Evolutionary conservation across 1,139 yeast species (phyloP), one percentile per base, ranked within the genome.

Genomic region (Geotrichum fermentans): DNA sequence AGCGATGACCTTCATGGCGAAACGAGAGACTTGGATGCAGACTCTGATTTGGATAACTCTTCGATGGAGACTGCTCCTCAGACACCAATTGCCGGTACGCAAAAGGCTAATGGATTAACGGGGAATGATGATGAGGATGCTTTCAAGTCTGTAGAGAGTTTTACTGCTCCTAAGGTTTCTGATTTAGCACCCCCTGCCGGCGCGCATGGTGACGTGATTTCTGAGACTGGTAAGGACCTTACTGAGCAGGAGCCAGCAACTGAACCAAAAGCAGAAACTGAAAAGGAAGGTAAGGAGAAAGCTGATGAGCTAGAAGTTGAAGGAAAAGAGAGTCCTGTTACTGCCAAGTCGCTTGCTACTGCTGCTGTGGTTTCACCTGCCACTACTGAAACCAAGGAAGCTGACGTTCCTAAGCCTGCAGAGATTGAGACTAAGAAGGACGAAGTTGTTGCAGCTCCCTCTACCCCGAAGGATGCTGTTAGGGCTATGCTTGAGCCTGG

Each of bases 271-370:
- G 55, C 57, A 3, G 59, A 52, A 13, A 44, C 55, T 32, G 50
- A 51, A 4, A 56, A 57, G 40, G 55, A 51, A 21, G 47, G 44
- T 1, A 45, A 49, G 14, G 52, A 56, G 10, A 53, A 46, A 16
- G 53, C 49, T 5, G 63, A 61, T 24, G 61, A 51, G 22, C 54
- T 51, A 20, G 61, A 61, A 32, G n/a, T n/a, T 28, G 4, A 21
- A 4, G 29, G 16, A 6, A 17, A 7, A n/a, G 34, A 30, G 13
- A 18, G 17, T 10, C 20, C 29, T 20, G 32, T 18, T 28, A 24
- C 24, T 41, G 37, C n/a, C 14, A 35, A 17, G 11, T 29, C 17
- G n/a, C 21, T 18, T 30, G 22, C 16, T 26, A 20, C 10, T 21
- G 7, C 21, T 18, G 8, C n/a, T n/a, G n/a, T n/a, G n/a, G n/a